phyloP scores from a whole-genome alignment of 345 rosid species.

The Odontarrhena argentea region DNA sequence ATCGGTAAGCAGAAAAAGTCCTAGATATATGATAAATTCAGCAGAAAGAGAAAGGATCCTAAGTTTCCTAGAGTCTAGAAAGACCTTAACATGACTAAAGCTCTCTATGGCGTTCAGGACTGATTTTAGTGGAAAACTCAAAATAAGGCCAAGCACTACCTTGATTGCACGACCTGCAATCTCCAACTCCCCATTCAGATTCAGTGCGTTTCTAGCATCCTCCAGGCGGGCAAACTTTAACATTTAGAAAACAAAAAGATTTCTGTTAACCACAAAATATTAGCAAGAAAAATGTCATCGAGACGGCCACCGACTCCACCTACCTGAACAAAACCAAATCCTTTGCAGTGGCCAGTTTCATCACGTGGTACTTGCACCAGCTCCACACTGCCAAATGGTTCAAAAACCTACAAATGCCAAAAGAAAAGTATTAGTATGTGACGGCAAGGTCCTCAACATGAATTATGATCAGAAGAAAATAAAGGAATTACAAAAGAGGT shows the following conservation, averaged over 20 bases:
- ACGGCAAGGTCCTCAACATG: not conserved
- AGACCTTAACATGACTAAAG: constrained; percentile 3
- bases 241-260: constrained; percentile 11
- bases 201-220: constrained; percentile 89
- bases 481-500: constrained; percentile 7
- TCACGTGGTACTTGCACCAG: constrained; percentile 93
- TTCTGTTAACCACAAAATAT: constrained; percentile 19
- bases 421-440: constrained; percentile 14
- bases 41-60: not conserved
- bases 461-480: constrained; percentile 3
- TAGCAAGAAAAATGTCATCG: constrained; percentile 9
- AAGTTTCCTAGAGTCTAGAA: constrained; percentile 10
- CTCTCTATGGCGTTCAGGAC: not conserved
- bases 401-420: constrained; percentile 68
- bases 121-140: not conserved
- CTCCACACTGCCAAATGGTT: constrained; percentile 92
- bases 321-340: constrained; percentile 98
- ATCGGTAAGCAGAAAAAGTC: constrained; percentile 10
- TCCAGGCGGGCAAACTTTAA: constrained; percentile 87
- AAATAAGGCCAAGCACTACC: constrained; percentile 46
- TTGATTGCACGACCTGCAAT: constrained; percentile 87
- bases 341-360: constrained; percentile 87
- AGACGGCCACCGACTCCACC: constrained; percentile 30
- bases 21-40: not conserved
- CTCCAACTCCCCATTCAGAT: constrained; percentile 88